phyloP scores from a whole-genome alignment of 208 protist genomes.

The Crithidia fasciculata region DNA sequence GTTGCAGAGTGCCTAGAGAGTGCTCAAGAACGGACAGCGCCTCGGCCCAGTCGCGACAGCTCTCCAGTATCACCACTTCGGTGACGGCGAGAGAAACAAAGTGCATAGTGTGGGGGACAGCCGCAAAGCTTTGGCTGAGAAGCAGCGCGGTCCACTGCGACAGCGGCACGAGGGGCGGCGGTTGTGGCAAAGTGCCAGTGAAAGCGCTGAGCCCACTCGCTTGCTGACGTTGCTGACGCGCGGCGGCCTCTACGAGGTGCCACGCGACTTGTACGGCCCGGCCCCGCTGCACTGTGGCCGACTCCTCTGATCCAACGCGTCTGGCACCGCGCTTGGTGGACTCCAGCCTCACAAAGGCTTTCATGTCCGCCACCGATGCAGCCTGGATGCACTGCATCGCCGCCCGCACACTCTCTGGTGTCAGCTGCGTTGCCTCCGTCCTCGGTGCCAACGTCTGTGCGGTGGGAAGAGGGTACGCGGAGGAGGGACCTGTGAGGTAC shows the following conservation, averaged over 20 bases:
- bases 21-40: slow-evolving; percentile 42
- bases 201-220: not conserved
- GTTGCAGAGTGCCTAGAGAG: slow-evolving; percentile 50
- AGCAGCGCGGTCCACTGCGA: slow-evolving; percentile 5
- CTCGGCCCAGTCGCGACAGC: slow-evolving; percentile 36
- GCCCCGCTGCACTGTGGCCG: not conserved
- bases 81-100: slow-evolving; percentile 53
- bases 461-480: slow-evolving; percentile 1
- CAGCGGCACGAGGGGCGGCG: slow-evolving; percentile 3
- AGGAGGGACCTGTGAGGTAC: slow-evolving; percentile 21
- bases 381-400: slow-evolving; percentile 19
- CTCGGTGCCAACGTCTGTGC: too few relatives aligned
- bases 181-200: not conserved
- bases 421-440: not conserved
- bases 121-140: slow-evolving; percentile 12
- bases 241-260: slow-evolving; percentile 5
- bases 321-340: slow-evolving; percentile 9
- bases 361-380: slow-evolving; percentile 19
- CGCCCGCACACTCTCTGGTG: not conserved
- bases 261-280: slow-evolving; percentile 8
- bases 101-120: slow-evolving; percentile 58
- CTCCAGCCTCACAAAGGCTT: slow-evolving; percentile 25
- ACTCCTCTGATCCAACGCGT: not conserved
- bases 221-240: not conserved
- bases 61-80: slow-evolving; percentile 41